Percentiles rank a stretch among this genome's conserved stretches.
These are phyloP conservation scores for Xylaria sp. DNA, from an alignment of 2,329 filamentous ascomycete genomes.

Conservation along the genomic window DNA sequence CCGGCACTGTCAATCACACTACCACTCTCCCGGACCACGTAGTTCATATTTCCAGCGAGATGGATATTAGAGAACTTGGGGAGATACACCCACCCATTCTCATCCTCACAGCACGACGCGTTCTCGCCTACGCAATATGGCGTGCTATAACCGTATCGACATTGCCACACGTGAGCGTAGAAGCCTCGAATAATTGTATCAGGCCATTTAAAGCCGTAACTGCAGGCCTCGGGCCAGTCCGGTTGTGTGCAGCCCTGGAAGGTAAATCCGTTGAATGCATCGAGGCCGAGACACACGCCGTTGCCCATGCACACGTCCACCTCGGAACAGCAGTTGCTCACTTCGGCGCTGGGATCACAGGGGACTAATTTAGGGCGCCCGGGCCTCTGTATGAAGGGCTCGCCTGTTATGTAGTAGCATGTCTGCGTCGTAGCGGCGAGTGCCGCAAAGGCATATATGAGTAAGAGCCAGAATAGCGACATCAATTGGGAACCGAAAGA, in stretches of 20 bases:
- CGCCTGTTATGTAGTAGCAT: slow-evolving; percentile 9
- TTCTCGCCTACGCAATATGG: slow-evolving; percentile 3
- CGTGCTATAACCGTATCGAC: neutral
- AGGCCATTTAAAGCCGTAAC: neutral
- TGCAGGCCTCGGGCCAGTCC: neutral
- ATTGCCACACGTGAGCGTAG: slow-evolving; percentile 1
- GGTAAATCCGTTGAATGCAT: neutral
- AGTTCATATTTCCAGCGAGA: neutral
- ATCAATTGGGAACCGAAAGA: neutral
- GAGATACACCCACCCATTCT: slow-evolving; percentile 2
- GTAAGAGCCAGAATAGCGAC: neutral
- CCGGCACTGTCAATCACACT: no score
- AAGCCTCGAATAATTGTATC: neutral
- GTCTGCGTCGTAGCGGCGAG: neutral
- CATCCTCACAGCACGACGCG: slow-evolving; percentile 1
- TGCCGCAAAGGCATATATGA: neutral
- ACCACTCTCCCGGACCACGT: neutral
- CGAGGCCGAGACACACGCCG: neutral
- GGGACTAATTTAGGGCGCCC: slow-evolving; percentile 1
- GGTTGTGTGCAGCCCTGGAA: neutral
- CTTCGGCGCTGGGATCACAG: neutral
- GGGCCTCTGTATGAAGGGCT: neutral
- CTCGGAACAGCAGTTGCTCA: slow-evolving; percentile 12
- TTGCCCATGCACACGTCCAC: slow-evolving; percentile 7
- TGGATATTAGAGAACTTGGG: slow-evolving; percentile 2